phyloP scores from a whole-genome alignment of 2,329 filamentous ascomycete genomes.

The Ceratocystis colombiana region DNA sequence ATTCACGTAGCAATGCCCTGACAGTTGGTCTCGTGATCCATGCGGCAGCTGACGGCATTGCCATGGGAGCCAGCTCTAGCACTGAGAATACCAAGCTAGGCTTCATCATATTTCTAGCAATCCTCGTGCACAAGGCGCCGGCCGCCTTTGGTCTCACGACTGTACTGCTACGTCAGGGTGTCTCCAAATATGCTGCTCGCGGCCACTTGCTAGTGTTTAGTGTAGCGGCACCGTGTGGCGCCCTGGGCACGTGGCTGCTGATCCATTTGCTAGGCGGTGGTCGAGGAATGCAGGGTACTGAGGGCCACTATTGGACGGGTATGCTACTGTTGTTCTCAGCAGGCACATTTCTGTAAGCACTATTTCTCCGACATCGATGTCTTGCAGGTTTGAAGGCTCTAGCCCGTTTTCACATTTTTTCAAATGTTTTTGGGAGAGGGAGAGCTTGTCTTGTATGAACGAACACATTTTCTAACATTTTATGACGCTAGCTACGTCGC shows the following conservation, averaged over 20 bases:
- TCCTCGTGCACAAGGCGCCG: conserved; percentile 95
- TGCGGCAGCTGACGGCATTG: conserved; percentile 87
- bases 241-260: conserved; percentile 69
- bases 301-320: conserved; percentile 77
- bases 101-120: conserved; percentile 87
- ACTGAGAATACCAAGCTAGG: conserved; percentile 64
- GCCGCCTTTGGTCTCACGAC: conserved; percentile 92
- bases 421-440: neutral
- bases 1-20: conserved; percentile 59
- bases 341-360: conserved; percentile 79
- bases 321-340: conserved; percentile 90
- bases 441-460: neutral
- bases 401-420: neutral
- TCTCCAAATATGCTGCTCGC: conserved; percentile 75
- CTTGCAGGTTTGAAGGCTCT: too few species aligned
- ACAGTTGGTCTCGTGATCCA: conserved; percentile 95
- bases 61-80: conserved; percentile 80
- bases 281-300: conserved; percentile 46
- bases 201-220: conserved; percentile 86
- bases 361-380: conserved; percentile 20
- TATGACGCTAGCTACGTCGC: conserved; percentile 67
- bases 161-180: conserved; percentile 77
- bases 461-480: neutral
- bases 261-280: conserved; percentile 65
- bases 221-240: conserved; percentile 77